Conservation (phyloP, 2,329 filamentous ascomycete genomes). For the Aspergillus latus region DNA sequence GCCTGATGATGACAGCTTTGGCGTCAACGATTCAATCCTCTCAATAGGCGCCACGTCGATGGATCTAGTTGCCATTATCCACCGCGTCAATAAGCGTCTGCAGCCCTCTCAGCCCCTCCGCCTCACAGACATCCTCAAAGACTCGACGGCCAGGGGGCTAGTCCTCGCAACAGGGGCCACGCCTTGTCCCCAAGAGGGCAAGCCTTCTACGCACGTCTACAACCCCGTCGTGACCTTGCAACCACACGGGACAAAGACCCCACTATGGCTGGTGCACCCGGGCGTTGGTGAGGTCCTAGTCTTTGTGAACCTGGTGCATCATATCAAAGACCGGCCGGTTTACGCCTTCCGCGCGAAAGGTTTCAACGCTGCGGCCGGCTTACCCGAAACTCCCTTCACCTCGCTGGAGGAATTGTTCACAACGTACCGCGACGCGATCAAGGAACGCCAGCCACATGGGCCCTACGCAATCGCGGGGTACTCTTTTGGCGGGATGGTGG, state of each 20-base stretch:
- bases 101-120: no score
- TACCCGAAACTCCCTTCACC: constrained; percentile 36
- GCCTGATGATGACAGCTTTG: constrained; percentile 12
- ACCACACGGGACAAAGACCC: constrained; percentile 25
- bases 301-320: constrained; percentile 34
- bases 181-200: no score
- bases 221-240: constrained; percentile 35
- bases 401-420: constrained; percentile 42
- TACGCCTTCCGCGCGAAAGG: constrained; percentile 22
- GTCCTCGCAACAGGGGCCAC: no score
- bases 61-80: constrained; percentile 26
- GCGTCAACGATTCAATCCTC: constrained; percentile 24
- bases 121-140: no score
- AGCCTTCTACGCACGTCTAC: constrained; percentile 18
- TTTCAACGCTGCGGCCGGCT: constrained; percentile 19
- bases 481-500: constrained; percentile 51
- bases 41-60: constrained; percentile 38
- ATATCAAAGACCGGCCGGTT: constrained; percentile 17
- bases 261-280: constrained; percentile 40
- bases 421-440: constrained; percentile 45
- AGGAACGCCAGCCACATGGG: constrained; percentile 46
- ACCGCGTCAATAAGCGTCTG: no score
- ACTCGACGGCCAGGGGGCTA: no score
- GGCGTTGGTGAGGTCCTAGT: constrained; percentile 42
- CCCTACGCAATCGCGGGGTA: constrained; percentile 57